These are phyloP conservation scores for Galium porrigens DNA, from an alignment of 305 asterid species.

Conservation along the genomic window DNA sequence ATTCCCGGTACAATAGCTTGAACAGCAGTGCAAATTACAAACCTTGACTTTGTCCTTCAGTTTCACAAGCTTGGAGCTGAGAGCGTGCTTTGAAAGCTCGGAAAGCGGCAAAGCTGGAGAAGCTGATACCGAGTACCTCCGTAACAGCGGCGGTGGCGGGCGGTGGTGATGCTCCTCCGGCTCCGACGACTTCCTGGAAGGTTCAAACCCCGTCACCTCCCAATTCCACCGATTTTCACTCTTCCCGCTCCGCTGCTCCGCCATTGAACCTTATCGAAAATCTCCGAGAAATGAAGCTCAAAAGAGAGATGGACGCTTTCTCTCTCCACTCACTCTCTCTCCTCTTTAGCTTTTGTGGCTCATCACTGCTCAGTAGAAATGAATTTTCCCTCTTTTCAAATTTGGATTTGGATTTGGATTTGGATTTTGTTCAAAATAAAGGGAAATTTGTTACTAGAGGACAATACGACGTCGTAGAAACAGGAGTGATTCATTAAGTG, in stretches of 20 bases:
- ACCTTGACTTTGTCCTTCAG: slow-evolving; percentile 81
- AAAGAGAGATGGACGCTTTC: slow-evolving; percentile 14
- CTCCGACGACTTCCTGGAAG: slow-evolving; percentile 45
- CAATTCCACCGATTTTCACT: slow-evolving; percentile 77
- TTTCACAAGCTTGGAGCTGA: slow-evolving; percentile 46
- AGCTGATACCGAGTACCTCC: slow-evolving; percentile 69
- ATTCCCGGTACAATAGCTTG: neutral
- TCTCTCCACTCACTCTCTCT: slow-evolving; percentile 11
- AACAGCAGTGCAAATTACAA: neutral
- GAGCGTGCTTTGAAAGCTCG: slow-evolving; percentile 40
- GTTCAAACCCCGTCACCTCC: slow-evolving; percentile 92
- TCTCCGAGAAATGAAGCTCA: slow-evolving; percentile 4
- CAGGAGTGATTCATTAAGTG: slow-evolving; percentile 22
- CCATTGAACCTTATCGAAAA: slow-evolving; percentile 25
- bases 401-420: slow-evolving; percentile 15
- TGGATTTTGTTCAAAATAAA: neutral
- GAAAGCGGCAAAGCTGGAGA: slow-evolving; percentile 35
- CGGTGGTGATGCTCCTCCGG: slow-evolving; percentile 34
- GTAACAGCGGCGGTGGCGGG: slow-evolving; percentile 36
- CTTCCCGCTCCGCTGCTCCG: slow-evolving; percentile 48
- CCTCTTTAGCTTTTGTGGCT: slow-evolving; percentile 11
- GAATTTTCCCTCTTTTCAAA: slow-evolving; percentile 15
- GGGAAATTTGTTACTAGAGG: neutral
- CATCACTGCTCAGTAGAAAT: slow-evolving; percentile 18
- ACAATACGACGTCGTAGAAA: slow-evolving; percentile 19